phyloP scores from a whole-genome alignment of 257 asterid genomes.

The Gentiana straminea region DNA sequence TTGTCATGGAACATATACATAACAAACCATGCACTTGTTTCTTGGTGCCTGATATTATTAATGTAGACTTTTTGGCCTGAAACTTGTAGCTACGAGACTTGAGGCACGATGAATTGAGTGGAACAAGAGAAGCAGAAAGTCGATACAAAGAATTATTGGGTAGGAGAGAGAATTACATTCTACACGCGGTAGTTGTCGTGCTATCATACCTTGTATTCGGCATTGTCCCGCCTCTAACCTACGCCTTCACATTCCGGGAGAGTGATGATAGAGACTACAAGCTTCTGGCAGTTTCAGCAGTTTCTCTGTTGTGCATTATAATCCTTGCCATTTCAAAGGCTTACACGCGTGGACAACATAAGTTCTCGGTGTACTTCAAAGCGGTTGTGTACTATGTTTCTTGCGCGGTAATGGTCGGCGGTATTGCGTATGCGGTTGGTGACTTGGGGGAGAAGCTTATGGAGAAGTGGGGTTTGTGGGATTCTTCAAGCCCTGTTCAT shows the following conservation, averaged over 20 bases:
- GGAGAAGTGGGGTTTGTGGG: constrained; percentile 34
- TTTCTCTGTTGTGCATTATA: constrained; percentile 50
- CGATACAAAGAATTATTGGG: constrained; percentile 63
- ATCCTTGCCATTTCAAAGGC: constrained; percentile 36
- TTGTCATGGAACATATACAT: too few species aligned
- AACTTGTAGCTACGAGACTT: constrained; percentile 67
- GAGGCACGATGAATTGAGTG: constrained; percentile 15
- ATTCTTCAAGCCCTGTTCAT: constrained; percentile 5
- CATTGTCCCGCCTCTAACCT: constrained; percentile 46
- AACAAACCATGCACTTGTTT: background rate
- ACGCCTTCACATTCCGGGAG: constrained; percentile 55
- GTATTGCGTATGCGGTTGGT: constrained; percentile 37
- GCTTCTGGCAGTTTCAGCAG: constrained; percentile 46
- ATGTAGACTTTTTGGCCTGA: background rate
- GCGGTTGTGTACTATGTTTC: constrained; percentile 29
- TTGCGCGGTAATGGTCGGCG: constrained; percentile 31
- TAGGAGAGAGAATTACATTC: constrained; percentile 40
- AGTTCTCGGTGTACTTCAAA: constrained; percentile 32
- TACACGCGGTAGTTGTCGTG: constrained; percentile 43
- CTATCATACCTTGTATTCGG: constrained; percentile 62
- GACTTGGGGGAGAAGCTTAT: constrained; percentile 13
- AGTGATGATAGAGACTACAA: constrained; percentile 58
- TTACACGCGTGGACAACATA: constrained; percentile 42
- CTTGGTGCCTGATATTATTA: background rate
- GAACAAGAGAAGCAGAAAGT: constrained; percentile 17